Base-by-base conservation (phyloP, 2,329 filamentous ascomycete species). In the Aspergillaceae sp. region DNA sequence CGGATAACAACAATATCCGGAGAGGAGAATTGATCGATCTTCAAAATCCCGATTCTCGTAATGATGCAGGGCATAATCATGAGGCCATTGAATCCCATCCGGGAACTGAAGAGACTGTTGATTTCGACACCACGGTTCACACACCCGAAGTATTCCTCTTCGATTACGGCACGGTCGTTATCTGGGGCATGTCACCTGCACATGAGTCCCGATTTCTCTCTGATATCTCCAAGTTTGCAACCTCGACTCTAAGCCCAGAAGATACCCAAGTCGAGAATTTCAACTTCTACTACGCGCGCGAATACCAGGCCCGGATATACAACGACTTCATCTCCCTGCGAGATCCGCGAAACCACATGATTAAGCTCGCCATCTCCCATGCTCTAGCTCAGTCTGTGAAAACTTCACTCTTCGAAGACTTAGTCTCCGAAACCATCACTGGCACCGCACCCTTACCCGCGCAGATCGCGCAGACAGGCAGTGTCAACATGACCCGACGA, bases 231-330 rank as follows among this genome's bases (percentile, higher is more conserved):
- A 95, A 92, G 61, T 98, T 97, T 57, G 92, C 96, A 66, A 79
- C 82, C 36, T 91, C 95, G 63, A 95, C 95, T 66, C 77, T 97
- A 42, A 82, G 82, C 28, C 80, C 84, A 7, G 90, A 94, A 61
- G 88, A 95, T 56, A 83, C 95, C 29, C 91, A 98, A 70, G 87
- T 89, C 41, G 92, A 98, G 67, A 88, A 91, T 61, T 98, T 98
- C 76, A 98, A 98, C 66, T 98, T 97, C 67, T 98, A 98, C 74
- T 97, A 98, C 72, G 97, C 92, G 3, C 80, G 86, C 59, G 91
- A 97, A 64, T 98, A 98, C 65, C 94, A 98, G 69, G 88, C 92
- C 26, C 84, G 92, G 43, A 98, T 98, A 66, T 98, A 98, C 77
- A 98, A 98, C 68, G 92, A 98, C 69, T 98, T 98, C 60, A 98